phyloP scores from a whole-genome alignment of 2,329 filamentous ascomycete genomes.

The Stromatinia cepivora region DNA sequence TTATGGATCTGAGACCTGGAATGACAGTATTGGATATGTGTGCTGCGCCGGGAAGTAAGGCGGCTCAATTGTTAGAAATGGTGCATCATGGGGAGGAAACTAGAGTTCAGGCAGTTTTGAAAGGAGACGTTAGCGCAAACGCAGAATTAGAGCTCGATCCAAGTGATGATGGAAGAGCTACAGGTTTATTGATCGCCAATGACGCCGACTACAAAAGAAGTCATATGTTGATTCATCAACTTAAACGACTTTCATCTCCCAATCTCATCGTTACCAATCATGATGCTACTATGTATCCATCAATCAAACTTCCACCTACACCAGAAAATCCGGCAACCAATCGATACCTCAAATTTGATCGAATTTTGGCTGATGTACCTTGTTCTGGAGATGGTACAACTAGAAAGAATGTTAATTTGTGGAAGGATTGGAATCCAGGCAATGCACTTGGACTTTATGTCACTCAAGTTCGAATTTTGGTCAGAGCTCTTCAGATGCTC shows the following conservation, averaged over 20 bases:
- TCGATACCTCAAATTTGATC: constrained; percentile 91
- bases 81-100: constrained; percentile 91
- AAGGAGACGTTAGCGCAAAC: constrained; percentile 44
- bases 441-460: constrained; percentile 84
- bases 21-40: constrained; percentile 96
- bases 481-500: constrained; percentile 90
- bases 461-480: constrained; percentile 86
- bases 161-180: constrained; percentile 80
- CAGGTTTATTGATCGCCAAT: constrained; percentile 90
- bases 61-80: constrained; percentile 91
- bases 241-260: constrained; percentile 93
- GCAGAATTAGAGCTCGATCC: constrained; percentile 55
- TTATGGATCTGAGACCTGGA: constrained; percentile 87
- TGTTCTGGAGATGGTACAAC: constrained; percentile 94
- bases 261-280: constrained; percentile 98
- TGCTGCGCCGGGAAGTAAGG: constrained; percentile 95
- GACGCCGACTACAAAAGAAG: constrained; percentile 95
- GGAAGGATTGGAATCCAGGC: constrained; percentile 90
- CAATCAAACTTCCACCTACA: constrained; percentile 75
- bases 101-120: constrained; percentile 69
- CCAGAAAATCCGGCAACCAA: constrained; percentile 56
- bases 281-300: constrained; percentile 93
- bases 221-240: constrained; percentile 96
- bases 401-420: constrained; percentile 89
- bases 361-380: constrained; percentile 93